Percentiles rank a stretch among this genome's conserved stretches.
phyloP scores from a whole-genome alignment of 345 rosid species.

The Eucalyptus urophylla region DNA sequence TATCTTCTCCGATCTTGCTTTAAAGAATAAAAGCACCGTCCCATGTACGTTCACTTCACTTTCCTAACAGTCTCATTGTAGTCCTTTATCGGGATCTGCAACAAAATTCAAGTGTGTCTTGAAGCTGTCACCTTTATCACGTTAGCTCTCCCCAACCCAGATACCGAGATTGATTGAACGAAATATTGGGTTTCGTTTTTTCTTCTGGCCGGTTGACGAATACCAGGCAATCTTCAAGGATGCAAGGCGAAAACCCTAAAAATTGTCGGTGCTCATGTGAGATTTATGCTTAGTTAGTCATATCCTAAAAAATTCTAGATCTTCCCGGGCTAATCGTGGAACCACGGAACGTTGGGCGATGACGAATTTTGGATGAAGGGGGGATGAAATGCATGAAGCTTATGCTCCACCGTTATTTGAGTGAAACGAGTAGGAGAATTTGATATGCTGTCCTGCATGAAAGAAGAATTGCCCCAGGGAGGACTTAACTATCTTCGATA shows the following conservation, averaged over 20 bases:
- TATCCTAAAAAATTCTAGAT: not conserved
- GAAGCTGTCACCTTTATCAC: not conserved
- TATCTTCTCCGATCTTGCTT: not conserved
- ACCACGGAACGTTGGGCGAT: not conserved
- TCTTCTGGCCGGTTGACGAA: not conserved
- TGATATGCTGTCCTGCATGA: not conserved
- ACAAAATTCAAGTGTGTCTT: not conserved
- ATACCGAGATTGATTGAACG: not conserved
- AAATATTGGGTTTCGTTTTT: not conserved
- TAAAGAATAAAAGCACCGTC: not conserved
- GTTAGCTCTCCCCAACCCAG: not conserved
- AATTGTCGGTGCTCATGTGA: not conserved
- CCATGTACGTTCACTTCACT: not conserved
- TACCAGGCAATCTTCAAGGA: not conserved
- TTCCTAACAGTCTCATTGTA: not conserved
- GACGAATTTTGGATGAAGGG: not conserved
- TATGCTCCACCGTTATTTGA: not conserved
- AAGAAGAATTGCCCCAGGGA: not conserved
- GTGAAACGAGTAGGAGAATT: not conserved
- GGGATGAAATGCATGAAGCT: not conserved
- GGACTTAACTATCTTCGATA: not conserved
- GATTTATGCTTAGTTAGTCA: not conserved
- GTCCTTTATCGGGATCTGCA: not conserved
- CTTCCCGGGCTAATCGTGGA: not conserved
- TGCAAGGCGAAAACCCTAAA: not conserved